phyloP scores from a whole-genome alignment of 75 land plant genomes.

The Azolla pinnata region DNA sequence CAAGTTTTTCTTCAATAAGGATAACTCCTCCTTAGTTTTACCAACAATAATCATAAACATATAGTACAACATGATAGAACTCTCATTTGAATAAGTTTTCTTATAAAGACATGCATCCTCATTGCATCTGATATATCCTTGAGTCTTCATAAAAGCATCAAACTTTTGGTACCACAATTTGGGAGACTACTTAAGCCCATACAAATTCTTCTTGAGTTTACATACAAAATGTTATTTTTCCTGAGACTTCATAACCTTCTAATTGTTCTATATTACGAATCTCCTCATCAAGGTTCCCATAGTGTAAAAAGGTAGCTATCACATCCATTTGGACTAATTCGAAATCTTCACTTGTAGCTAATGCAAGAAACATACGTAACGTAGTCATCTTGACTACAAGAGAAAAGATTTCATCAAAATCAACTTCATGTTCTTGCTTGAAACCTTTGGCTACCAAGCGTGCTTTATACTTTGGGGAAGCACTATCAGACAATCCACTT shows the following conservation, averaged over 20 bases:
- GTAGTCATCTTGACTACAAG: conserved; percentile 5
- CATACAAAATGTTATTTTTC: conserved; percentile 1
- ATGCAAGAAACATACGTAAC: neutral
- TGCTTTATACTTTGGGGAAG: too few species aligned
- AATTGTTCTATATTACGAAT: neutral
- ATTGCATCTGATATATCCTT: neutral
- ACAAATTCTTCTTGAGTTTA: conserved; percentile 5
- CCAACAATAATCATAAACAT: conserved; percentile 5
- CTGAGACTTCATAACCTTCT: neutral
- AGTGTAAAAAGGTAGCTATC: neutral
- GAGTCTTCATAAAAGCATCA: neutral
- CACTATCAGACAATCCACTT: too few species aligned
- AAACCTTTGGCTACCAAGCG: too few species aligned
- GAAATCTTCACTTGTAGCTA: neutral
- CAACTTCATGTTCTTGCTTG: too few species aligned
- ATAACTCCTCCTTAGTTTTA: neutral
- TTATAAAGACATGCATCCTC: neutral
- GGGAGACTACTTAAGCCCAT: conserved; percentile 9
- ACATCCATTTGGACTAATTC: conserved; percentile 1
- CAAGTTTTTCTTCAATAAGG: conserved; percentile 3
- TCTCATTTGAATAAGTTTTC: neutral
- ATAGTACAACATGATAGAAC: neutral
- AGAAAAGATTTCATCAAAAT: too few species aligned
- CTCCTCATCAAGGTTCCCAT: neutral
- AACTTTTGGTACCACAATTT: conserved; percentile 11